Base-by-base conservation (phyloP, 1,139 yeast genomes). In the Taphrina confusa region DNA sequence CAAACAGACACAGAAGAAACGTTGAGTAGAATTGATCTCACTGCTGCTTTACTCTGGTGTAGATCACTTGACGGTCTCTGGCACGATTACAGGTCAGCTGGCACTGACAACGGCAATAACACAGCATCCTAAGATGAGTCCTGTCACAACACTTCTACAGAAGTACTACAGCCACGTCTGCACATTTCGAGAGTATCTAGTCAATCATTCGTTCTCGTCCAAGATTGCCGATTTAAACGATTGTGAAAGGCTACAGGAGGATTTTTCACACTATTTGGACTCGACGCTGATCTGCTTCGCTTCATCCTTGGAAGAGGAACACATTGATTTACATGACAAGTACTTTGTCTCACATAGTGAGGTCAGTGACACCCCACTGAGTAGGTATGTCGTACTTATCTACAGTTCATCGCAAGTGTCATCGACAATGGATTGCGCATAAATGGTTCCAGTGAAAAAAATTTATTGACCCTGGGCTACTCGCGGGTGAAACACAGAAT, bases 391-490 rank as follows among this genome's bases (percentile, higher is more conserved):
- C n/a, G n/a, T 4, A 6, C 42, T 37, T 9, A 37, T n/a, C 2
- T 18, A 4, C 30, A 50, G 56, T n/a, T 50, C 5, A 9, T 50
- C 18, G 39, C 34, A 6, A 28, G 28, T 18, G 40, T 37, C 31
- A 16, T 51, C 20, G 36, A 20, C 37, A 18, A 4, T 16, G 23
- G 42, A 3, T 11, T 44, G 25, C 28, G 40, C 5, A 18, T 11
- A 16, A 37, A 34, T 16, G 23, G 44, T 18, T 27, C 50, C 4
- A 51, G 58, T 2, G 14, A 45, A 28, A 20, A 37, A 25, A 60
- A 60, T 39, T 31, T 60, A 25, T 23, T 60, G 39, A 33, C 62
- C 8, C 45, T 52, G 11, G 62, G 62, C 12, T 60, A 59, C 40
- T 30, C 31, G 16, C 40, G 61, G 22, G 62, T 59, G 23, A n/a